Base-by-base conservation (phyloP, 257 asterid genomes). In the Salvia hispanica region DNA sequence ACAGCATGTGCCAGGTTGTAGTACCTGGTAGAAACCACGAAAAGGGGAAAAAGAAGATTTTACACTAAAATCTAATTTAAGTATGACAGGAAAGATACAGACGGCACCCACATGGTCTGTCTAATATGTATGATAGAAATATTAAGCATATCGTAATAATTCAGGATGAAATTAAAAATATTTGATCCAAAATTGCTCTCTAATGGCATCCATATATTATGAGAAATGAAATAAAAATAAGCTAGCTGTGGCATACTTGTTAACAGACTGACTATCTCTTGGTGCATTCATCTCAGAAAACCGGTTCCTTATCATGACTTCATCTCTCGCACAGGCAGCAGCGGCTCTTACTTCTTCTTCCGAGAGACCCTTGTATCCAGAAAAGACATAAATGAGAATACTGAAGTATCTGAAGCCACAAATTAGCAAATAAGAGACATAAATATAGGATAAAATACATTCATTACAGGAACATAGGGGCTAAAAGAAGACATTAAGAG, bases 251-350 rank as follows among this genome's bases (percentile, higher is more conserved):
- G 48, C 89, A 68, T 78, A 94, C 99, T 91, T 94, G 85, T 94
- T 94, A 60, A 84, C 98, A 6, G 97, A 89, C 63, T 98, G 82
- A 78, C 86, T 81, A 51, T 89, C 96, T 73, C 75, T 84, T 15
- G 98, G 99, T 56, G 98, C 96, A 83, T 94, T 94, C 99, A 94
- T 89, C 86, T 94, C 99, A 72, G 95, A 87, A 76, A 94, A 94
- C 59, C 95, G 95, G 77, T 91, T 94, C 84, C 99, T 85, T 75
- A 94, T 91, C 96, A 79, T 77, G 72, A 94, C 99, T 82, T 94
- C 99, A 75, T 94, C 99, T 84, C 96, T 85, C 58, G 99, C 99
- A 82, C 97, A 94, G 70, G 96, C 88, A 68, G 96, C 99, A 14
- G 98, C 96, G 70, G 95, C 82, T 82, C 91, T 89, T 63, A 89